Evolutionary conservation across 345 rosid genomes (phyloP).

Genomic region (Eucalyptus sideroxylon): DNA sequence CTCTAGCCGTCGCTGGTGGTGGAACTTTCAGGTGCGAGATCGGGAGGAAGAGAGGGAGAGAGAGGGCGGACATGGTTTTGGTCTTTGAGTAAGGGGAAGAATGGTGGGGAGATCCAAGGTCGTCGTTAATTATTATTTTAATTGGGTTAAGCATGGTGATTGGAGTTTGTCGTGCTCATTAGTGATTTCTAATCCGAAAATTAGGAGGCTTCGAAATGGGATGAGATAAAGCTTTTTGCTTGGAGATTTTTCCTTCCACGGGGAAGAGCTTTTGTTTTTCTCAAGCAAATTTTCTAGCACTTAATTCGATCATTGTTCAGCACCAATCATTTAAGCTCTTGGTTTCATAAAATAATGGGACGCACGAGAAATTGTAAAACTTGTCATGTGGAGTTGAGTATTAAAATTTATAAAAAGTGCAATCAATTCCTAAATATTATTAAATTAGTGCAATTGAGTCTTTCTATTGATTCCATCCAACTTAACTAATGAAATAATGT

Average conservation of each 20-base stretch:
- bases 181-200: not conserved
- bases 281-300: not conserved
- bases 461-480: accelerated
- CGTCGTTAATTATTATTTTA: not conserved
- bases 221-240: not conserved
- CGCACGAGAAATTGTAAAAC: not conserved
- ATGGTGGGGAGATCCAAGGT: not conserved
- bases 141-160: not conserved
- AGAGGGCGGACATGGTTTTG: not conserved
- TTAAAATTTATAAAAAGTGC: not conserved
- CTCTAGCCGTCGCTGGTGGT: not conserved
- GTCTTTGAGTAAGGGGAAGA: not conserved
- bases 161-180: not conserved
- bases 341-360: not conserved
- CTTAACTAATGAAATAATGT: not conserved
- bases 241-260: not conserved
- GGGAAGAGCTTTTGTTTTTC: not conserved
- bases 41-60: not conserved
- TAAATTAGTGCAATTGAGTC: not conserved
- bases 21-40: not conserved
- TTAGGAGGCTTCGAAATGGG: not conserved
- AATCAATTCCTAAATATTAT: accelerated
- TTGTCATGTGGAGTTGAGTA: too few relatives aligned
- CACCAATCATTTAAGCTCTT: not conserved
- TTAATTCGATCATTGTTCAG: not conserved